Percentiles rank a stretch among this genome's conserved stretches.
These are phyloP conservation scores for Irpex sp. DNA, from an alignment of 1,284 basidiomycete genomes.

Conservation along the genomic window DNA sequence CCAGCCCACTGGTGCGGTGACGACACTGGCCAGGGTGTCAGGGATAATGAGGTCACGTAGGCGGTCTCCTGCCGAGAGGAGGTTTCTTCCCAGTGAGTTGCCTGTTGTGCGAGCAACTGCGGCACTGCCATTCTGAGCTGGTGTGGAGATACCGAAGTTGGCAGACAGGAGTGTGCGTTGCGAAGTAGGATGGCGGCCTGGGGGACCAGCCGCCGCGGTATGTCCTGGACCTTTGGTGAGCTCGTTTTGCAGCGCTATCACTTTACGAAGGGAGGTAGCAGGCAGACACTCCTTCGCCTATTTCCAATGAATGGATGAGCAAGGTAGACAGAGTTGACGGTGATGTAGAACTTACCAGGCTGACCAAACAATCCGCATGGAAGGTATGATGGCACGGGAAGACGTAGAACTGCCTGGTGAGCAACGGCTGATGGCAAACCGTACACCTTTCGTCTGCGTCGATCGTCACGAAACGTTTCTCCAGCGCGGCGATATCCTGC, in stretches of 20 bases:
- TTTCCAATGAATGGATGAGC: not conserved
- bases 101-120: conserved; percentile 34
- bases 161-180: conserved; percentile 72
- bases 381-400: conserved; percentile 97
- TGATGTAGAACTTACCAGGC: conserved; percentile 59
- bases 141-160: conserved; percentile 55
- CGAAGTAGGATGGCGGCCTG: conserved; percentile 40
- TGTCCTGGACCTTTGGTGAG: conserved; percentile 55
- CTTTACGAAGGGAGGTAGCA: conserved; percentile 74
- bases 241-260: conserved; percentile 82
- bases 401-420: conserved; percentile 94
- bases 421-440: conserved; percentile 70
- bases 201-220: conserved; percentile 30
- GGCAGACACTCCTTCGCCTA: conserved; percentile 91
- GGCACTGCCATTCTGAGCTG: conserved; percentile 48
- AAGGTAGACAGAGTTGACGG: conserved; percentile 1
- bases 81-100: conserved; percentile 70
- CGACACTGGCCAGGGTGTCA: conserved; percentile 78
- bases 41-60: conserved; percentile 89
- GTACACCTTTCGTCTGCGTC: conserved; percentile 87
- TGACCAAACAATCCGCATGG: conserved; percentile 93
- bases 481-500: conserved; percentile 82
- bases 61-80: conserved; percentile 86
- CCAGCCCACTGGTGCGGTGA: conserved; percentile 62
- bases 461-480: conserved; percentile 91